phyloP scores from a whole-genome alignment of 148 eudicot species.

The Fagopyrum esculentum region DNA sequence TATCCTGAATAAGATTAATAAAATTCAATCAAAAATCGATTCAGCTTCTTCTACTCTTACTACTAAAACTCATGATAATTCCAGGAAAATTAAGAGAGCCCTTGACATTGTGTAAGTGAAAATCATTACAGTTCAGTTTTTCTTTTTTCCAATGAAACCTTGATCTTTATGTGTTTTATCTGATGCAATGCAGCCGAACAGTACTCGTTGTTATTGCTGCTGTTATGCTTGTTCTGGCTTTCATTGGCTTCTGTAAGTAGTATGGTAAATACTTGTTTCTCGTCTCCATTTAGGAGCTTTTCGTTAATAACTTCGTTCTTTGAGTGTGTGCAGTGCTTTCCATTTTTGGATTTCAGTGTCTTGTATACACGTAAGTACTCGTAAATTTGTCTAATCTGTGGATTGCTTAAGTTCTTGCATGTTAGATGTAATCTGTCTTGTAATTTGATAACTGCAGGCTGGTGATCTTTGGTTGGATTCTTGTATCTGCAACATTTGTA shows the following conservation, averaged over 20 bases:
- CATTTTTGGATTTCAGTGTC: constrained; percentile 58
- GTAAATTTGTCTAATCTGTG: background rate
- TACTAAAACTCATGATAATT: constrained; percentile 39
- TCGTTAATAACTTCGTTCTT: background rate
- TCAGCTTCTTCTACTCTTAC: constrained; percentile 51
- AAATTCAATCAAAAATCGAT: constrained; percentile 35
- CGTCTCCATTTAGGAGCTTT: background rate
- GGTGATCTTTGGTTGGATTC: constrained; percentile 75
- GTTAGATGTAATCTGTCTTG: no score
- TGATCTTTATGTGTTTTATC: background rate
- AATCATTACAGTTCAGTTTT: background rate
- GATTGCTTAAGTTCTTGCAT: background rate
- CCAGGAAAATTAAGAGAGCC: constrained; percentile 29
- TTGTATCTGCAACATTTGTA: constrained; percentile 67
- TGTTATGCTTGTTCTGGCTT: constrained; percentile 64
- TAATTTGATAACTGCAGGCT: constrained; percentile 34
- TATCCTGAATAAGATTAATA: constrained; percentile 44
- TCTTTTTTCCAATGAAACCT: background rate
- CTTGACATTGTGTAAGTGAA: constrained; percentile 62
- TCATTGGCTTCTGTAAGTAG: constrained; percentile 75
- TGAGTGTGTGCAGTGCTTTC: constrained; percentile 63
- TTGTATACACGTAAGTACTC: constrained; percentile 74
- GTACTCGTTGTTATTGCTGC: constrained; percentile 66
- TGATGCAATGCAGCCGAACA: constrained; percentile 40
- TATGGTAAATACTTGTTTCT: constrained; percentile 1